Conservation (phyloP, 2,329 filamentous ascomycete species). For the Orbilia javanica region DNA sequence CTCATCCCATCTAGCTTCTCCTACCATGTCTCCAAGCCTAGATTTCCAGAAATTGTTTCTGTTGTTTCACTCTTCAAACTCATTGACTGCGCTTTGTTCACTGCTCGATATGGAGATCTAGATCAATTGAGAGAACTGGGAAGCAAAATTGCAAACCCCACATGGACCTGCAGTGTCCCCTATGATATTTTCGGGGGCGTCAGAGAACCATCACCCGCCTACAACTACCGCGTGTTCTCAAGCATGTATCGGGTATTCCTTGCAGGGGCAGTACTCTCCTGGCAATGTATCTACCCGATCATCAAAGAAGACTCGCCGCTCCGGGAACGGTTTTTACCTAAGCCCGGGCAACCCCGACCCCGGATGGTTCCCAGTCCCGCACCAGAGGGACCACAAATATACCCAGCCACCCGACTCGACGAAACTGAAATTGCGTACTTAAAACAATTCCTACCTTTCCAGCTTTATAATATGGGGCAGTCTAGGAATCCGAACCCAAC, state of each 20-base stretch:
- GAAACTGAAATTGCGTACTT: background rate
- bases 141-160: background rate
- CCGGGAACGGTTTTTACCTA: background rate
- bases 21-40: constrained; percentile 1
- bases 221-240: constrained; percentile 1
- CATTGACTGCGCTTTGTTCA: background rate
- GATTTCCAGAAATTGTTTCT: background rate
- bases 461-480: background rate
- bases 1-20: constrained; percentile 6
- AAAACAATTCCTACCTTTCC: background rate
- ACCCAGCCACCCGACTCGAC: background rate
- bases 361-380: background rate
- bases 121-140: constrained; percentile 1
- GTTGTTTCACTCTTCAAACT: constrained; percentile 7
- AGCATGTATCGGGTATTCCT: constrained; percentile 28
- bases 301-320: constrained; percentile 7
- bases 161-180: background rate
- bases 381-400: background rate
- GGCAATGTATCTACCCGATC: background rate
- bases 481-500: no score
- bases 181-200: background rate
- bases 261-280: constrained; percentile 8
- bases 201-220: background rate
- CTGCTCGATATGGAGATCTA: background rate
- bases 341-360: background rate